Percentiles rank a stretch among this genome's conserved stretches.
Conservation (phyloP, 1,139 yeast species). For the Candida sp. region DNA sequence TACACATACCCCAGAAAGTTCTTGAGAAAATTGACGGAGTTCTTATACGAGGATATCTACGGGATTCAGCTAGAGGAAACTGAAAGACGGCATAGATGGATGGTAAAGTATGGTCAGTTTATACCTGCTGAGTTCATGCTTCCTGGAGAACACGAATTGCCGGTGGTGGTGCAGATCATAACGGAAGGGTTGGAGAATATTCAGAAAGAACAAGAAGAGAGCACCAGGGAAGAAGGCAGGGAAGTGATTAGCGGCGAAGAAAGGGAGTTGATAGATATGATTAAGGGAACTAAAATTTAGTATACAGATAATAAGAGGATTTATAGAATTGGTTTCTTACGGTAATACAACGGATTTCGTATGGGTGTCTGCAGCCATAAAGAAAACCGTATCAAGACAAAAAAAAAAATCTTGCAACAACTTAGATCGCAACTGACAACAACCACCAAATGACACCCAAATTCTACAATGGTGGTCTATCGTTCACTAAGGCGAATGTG, state of each 20-base stretch:
- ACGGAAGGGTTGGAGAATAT: constrained; percentile 47
- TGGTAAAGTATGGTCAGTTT: constrained; percentile 42
- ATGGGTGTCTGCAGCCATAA: background rate
- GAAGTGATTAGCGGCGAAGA: constrained; percentile 23
- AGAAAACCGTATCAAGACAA: background rate
- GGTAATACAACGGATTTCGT: too few relatives aligned
- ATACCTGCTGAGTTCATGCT: constrained; percentile 45
- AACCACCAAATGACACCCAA: constrained; percentile 7
- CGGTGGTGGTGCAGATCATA: constrained; percentile 43
- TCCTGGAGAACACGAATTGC: constrained; percentile 45
- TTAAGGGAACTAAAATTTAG: constrained; percentile 13
- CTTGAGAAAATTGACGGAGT: constrained; percentile 31
- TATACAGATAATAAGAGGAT: background rate
- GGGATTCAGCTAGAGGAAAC: constrained; percentile 39
- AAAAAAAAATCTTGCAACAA: background rate
- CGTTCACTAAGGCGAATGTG: constrained; percentile 12
- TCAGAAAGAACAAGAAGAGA: constrained; percentile 22
- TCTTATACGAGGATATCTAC: constrained; percentile 37
- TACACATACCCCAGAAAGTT: constrained; percentile 45
- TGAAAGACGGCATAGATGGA: constrained; percentile 41
- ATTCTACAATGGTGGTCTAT: constrained; percentile 8
- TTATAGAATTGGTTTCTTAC: background rate
- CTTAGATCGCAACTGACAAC: background rate
- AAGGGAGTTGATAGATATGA: constrained; percentile 25
- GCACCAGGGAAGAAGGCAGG: constrained; percentile 25